Percentiles rank a stretch among this genome's conserved stretches.
Conservation (phyloP, 169 alveolate genomes). For the Plasmodium coatneyi region DNA sequence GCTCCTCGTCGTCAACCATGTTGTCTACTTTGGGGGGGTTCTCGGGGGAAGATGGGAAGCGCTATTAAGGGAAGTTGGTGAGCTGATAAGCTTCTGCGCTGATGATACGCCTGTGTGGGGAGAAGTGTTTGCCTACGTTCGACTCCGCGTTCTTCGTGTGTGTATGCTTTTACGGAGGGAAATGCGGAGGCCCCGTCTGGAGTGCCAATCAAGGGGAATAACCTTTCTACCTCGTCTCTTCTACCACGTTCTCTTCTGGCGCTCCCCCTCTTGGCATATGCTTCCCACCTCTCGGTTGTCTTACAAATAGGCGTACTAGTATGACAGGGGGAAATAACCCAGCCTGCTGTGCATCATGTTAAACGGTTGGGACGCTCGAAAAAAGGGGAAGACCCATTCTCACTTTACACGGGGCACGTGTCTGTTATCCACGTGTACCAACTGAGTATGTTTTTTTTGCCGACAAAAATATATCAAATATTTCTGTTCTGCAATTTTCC, state of each 20-base stretch:
- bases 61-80: neutral
- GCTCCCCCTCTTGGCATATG: neutral
- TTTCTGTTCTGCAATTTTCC: conserved; percentile 1
- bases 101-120: neutral
- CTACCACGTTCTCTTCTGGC: neutral
- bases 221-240: neutral
- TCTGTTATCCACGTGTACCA: neutral
- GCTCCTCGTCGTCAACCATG: conserved; percentile 69
- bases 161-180: neutral
- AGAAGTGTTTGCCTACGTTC: neutral
- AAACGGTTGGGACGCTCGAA: neutral
- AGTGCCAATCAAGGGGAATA: neutral
- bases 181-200: neutral
- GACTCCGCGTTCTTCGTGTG: neutral
- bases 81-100: neutral
- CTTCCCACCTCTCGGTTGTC: neutral
- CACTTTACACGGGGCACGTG: neutral
- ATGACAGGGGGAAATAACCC: neutral
- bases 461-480: neutral
- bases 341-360: conserved; percentile 1
- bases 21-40: neutral
- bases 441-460: neutral
- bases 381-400: neutral
- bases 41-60: neutral
- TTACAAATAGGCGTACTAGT: neutral